Base-by-base conservation (phyloP, 2,329 filamentous ascomycete species). In the Penicillium frequentans region DNA sequence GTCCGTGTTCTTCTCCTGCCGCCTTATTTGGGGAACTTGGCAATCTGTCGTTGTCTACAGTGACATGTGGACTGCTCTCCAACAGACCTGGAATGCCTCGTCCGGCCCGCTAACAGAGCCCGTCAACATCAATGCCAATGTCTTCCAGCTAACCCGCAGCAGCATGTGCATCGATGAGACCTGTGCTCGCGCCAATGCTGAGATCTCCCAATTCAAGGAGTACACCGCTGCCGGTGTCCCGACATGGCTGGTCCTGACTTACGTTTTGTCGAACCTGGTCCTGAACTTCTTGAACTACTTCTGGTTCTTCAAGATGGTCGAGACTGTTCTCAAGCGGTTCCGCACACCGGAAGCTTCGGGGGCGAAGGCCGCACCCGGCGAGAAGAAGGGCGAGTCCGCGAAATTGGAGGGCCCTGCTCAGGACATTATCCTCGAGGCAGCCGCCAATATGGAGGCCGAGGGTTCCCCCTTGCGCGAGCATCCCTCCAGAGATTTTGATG, bases 231-330 rank as follows among this genome's bases (percentile, higher is more conserved):
- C 45, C 14, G 72, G 74, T 14, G 68, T 86, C 1, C 86, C 86
- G 0, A 69, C 82, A 3, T 88, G 85, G 85, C 73, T 88, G 37
- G 80, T 81, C 1, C 64, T 73, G n/a, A 80, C 80, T 21, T 88
- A 88, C 66, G 75, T 88, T 23, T 74, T 75, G 8, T 80, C 81
- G 21, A 88, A 88, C 64, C 47, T 87, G 29, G 77, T 81, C n/a
- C 78, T 88, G 52, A 88, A 87, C 67, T 76, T 78, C 24, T 70
- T 88, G 54, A 88, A 88, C 67, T 83, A 84, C 70, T 87, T 82
- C 73, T 88, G 86, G 86, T 88, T 88, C 68, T 78, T 79, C 57
- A 86, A 87, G 76, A 88, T 88, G 86, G 83, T 88, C 48, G 81
- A 84, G 65, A 84, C 86, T 10, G 83, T 88, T 24, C 75, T 84